These are phyloP conservation scores for Cladophialophora chaetospira DNA, from an alignment of 2,329 filamentous ascomycete species.

Conservation along the genomic window DNA sequence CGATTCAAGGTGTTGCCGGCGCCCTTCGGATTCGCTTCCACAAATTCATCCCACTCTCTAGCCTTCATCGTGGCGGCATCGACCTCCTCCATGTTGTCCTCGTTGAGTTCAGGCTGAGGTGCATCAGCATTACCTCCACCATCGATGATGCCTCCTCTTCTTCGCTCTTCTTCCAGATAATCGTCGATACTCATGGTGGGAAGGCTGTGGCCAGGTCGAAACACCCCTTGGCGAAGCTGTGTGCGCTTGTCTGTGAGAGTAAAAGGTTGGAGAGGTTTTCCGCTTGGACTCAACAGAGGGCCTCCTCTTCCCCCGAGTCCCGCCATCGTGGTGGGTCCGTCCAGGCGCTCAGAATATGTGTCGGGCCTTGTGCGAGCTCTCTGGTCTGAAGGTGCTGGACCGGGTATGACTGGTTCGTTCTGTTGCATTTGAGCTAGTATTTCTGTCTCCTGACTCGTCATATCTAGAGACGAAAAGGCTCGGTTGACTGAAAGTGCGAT, in stretches of 20 bases:
- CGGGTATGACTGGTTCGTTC: slow-evolving; percentile 44
- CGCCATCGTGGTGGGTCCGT: slow-evolving; percentile 60
- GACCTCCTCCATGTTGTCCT: slow-evolving; percentile 84
- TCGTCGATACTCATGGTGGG: slow-evolving; percentile 98
- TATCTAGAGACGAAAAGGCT: slow-evolving; percentile 84
- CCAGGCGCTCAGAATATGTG: slow-evolving; percentile 72
- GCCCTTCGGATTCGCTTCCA: slow-evolving; percentile 78
- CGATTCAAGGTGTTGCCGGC: slow-evolving; percentile 54
- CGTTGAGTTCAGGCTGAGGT: slow-evolving; percentile 71
- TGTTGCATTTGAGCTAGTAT: slow-evolving; percentile 75
- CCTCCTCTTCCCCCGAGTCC: slow-evolving; percentile 57
- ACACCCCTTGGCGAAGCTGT: slow-evolving; percentile 76
- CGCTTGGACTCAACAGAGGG: slow-evolving; percentile 73
- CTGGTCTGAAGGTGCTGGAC: slow-evolving; percentile 37
- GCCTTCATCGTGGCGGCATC: slow-evolving; percentile 93
- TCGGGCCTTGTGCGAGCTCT: slow-evolving; percentile 30
- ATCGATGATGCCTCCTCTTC: slow-evolving; percentile 83
- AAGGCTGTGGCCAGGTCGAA: slow-evolving; percentile 85
- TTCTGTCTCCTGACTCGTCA: slow-evolving; percentile 78
- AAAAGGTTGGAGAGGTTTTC: slow-evolving; percentile 88
- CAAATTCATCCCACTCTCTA: slow-evolving; percentile 91
- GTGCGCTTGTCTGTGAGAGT: slow-evolving; percentile 78
- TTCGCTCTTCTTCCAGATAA: slow-evolving; percentile 88
- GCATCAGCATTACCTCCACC: slow-evolving; percentile 79
- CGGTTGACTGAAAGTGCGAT: slow-evolving; percentile 73